A percentile compares a stretch with the other conserved stretches of the same genome.
phyloP scores from a whole-genome alignment of 352 stramenopile genomes.

The Phytopythium boreale region DNA sequence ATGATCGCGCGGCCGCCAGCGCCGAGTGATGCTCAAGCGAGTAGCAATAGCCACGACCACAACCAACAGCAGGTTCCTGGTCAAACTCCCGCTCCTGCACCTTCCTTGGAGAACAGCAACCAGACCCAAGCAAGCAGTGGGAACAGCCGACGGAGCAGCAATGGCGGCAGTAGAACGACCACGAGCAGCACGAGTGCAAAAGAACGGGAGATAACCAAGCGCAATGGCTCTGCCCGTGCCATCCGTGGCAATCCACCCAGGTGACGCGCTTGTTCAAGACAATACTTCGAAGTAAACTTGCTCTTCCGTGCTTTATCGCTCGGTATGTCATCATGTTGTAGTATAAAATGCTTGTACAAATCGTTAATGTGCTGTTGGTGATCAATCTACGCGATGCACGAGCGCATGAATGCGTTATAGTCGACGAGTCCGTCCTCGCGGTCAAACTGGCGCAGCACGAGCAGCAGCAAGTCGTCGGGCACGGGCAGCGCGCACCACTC shows the following conservation, averaged over 20 bases:
- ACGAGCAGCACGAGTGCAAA: neutral
- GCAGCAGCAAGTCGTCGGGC: slow-evolving; percentile 46
- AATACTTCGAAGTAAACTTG: too few species aligned
- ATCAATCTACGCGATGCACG: slow-evolving; percentile 33
- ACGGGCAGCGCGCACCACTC: slow-evolving; percentile 64
- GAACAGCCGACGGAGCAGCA: neutral
- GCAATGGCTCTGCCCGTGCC: neutral
- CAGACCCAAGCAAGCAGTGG: neutral
- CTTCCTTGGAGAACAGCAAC: neutral
- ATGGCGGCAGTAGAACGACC: neutral
- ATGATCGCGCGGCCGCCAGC: neutral
- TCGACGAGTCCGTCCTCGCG: slow-evolving; percentile 57
- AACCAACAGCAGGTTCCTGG: neutral
- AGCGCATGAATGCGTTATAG: slow-evolving; percentile 76
- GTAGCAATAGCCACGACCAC: neutral
- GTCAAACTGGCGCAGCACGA: slow-evolving; percentile 64
- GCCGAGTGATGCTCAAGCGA: neutral
- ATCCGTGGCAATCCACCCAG: neutral
- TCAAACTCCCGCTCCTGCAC: neutral
- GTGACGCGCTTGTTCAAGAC: neutral
- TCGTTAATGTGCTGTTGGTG: neutral
- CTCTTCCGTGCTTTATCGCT: neutral
- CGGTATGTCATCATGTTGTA: neutral
- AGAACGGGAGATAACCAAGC: neutral
- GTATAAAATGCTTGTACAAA: neutral